phyloP scores from a whole-genome alignment of 352 stramenopile genomes.

The Globisporangium spinosum region DNA sequence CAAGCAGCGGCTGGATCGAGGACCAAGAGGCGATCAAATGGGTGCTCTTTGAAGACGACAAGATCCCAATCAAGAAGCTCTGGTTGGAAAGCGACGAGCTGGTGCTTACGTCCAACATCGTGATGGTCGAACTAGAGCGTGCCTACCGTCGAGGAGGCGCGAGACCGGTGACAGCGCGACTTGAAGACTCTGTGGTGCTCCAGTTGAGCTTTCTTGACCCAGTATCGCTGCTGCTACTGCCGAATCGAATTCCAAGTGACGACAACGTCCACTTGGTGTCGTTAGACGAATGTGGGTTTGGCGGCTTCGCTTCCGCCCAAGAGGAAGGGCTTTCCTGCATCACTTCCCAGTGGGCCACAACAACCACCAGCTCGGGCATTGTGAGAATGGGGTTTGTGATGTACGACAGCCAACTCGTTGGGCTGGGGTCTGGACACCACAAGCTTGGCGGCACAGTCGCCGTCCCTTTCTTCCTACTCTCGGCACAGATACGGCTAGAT shows the following conservation, averaged over 20 bases:
- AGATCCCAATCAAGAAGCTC: neutral
- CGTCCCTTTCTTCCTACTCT: neutral
- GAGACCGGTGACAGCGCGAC: neutral
- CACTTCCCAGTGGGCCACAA: neutral
- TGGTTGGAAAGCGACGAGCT: neutral
- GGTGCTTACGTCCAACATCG: neutral
- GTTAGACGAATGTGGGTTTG: neutral
- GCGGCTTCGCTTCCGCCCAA: neutral
- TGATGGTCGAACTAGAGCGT: neutral
- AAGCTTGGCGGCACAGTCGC: neutral
- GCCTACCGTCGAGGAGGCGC: neutral
- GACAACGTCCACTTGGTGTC: neutral
- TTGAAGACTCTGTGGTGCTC: neutral
- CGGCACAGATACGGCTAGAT: neutral
- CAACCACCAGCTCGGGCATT: no score
- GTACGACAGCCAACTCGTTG: neutral
- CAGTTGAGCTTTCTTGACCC: constrained; percentile 9
- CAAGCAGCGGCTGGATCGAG: neutral
- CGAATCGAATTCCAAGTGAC: neutral
- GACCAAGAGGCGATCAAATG: neutral
- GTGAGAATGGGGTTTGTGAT: constrained; percentile 8
- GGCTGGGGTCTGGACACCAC: neutral
- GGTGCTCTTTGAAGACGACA: constrained; percentile 5
- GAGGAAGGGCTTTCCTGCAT: neutral
- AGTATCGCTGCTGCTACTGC: neutral